These are phyloP conservation scores for Plasmopara muralis DNA, from an alignment of 352 stramenopile species.

Conservation along the genomic window DNA sequence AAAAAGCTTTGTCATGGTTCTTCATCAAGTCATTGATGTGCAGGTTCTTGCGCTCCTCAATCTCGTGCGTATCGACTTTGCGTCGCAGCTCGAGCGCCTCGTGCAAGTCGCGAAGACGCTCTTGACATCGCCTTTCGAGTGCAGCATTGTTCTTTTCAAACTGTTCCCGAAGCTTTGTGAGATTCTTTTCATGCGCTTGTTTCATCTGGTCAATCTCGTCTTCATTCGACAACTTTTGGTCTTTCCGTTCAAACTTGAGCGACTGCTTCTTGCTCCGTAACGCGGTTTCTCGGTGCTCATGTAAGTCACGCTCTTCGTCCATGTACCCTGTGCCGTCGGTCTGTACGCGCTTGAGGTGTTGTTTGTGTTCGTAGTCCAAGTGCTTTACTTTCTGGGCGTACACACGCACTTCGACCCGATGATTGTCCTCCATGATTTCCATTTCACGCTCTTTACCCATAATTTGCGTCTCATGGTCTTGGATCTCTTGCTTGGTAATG, in stretches of 20 bases:
- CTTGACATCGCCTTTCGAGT: slow-evolving; percentile 67
- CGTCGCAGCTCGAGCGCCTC: slow-evolving; percentile 86
- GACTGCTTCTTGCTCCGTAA: slow-evolving; percentile 70
- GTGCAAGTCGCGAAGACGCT: slow-evolving; percentile 59
- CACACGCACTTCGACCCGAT: slow-evolving; percentile 88
- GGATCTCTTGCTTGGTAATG: slow-evolving; percentile 90
- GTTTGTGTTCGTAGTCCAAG: slow-evolving; percentile 92
- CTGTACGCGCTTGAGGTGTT: slow-evolving; percentile 87
- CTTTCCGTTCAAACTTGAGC: slow-evolving; percentile 76
- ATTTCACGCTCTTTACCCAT: slow-evolving; percentile 91
- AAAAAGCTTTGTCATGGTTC: slow-evolving; percentile 91
- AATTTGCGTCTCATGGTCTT: slow-evolving; percentile 87
- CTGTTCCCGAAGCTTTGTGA: slow-evolving; percentile 87
- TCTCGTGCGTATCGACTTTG: slow-evolving; percentile 92
- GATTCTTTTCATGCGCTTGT: slow-evolving; percentile 88
- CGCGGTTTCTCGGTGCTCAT: slow-evolving; percentile 53
- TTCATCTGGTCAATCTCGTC: slow-evolving; percentile 87
- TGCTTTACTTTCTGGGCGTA: slow-evolving; percentile 95
- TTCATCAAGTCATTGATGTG: slow-evolving; percentile 95
- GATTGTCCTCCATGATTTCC: slow-evolving; percentile 95
- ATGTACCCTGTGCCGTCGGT: slow-evolving; percentile 56
- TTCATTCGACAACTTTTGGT: slow-evolving; percentile 81
- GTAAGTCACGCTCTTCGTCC: slow-evolving; percentile 70
- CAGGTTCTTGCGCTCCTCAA: slow-evolving; percentile 92
- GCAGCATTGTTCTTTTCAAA: slow-evolving; percentile 85